Conservation (phyloP, 2,329 filamentous ascomycete species). For the Aspergillus sp. region DNA sequence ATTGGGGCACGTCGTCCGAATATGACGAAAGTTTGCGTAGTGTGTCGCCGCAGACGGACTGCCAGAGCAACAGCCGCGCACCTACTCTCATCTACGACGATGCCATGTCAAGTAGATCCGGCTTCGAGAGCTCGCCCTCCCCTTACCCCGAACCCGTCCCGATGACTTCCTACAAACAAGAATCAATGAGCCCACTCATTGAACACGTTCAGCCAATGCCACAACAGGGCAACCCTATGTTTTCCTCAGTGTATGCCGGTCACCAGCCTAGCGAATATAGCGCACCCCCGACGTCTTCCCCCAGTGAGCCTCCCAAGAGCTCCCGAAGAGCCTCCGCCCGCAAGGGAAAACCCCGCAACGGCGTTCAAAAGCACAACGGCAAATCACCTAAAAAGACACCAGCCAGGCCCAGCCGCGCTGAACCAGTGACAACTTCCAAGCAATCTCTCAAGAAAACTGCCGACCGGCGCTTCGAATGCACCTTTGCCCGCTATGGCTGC, state of each 20-base stretch:
- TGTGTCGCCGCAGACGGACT: constrained; percentile 4
- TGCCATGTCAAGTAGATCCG: constrained; percentile 4
- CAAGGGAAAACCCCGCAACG: background rate
- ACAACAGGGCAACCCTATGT: background rate
- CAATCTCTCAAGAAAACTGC: constrained; percentile 6
- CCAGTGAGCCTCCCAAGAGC: background rate
- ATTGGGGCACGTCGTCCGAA: constrained; percentile 2
- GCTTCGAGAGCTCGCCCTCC: constrained; percentile 12
- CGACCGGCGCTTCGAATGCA: constrained; percentile 62
- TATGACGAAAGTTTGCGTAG: constrained; percentile 6
- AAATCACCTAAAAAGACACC: constrained; percentile 1
- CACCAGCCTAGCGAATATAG: background rate
- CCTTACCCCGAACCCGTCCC: constrained; percentile 10
- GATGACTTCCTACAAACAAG: background rate
- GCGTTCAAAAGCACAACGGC: background rate
- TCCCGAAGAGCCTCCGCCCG: background rate
- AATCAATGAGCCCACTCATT: background rate
- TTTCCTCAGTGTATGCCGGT: background rate
- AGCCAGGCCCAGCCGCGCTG: constrained; percentile 8
- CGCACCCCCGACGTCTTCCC: background rate
- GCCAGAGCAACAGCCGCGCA: constrained; percentile 14
- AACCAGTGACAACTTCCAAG: constrained; percentile 9
- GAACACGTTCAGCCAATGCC: background rate
- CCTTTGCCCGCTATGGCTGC: constrained; percentile 78
- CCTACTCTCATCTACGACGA: constrained; percentile 22